Evolutionary conservation across 768 basidiomycete genomes (phyloP).

Genomic region (Xerocomellus amylosporus): DNA sequence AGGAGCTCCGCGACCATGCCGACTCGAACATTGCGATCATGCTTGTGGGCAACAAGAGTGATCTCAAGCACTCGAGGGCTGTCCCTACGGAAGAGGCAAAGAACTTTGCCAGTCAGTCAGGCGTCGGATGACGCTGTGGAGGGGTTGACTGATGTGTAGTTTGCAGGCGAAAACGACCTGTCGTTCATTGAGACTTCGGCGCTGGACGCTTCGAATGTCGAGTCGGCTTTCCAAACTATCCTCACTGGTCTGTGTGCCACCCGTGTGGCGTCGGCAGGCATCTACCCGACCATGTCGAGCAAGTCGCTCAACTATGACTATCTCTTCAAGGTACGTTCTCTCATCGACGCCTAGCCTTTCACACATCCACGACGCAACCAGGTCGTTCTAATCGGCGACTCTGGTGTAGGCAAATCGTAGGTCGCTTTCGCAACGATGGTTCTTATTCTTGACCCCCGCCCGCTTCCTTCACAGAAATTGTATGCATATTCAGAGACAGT

Average conservation of each 20-base stretch:
- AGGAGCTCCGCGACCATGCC: conserved; percentile 94
- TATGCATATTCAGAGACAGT: conserved; percentile 22
- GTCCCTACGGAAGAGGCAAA: conserved; percentile 98
- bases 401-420: conserved; percentile 99
- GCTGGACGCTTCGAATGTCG: conserved; percentile 99
- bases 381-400: conserved; percentile 99
- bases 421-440: conserved; percentile 36
- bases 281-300: conserved; percentile 96
- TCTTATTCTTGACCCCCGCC: background rate
- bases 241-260: conserved; percentile 64
- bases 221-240: conserved; percentile 95
- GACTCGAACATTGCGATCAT: conserved; percentile 92
- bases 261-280: conserved; percentile 52
- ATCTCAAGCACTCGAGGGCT: conserved; percentile 95
- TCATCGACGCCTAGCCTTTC: background rate
- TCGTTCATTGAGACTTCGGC: conserved; percentile 99
- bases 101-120: conserved; percentile 73
- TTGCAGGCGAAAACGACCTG: conserved; percentile 80
- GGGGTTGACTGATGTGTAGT: conserved; percentile 1
- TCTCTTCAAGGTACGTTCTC: conserved; percentile 85
- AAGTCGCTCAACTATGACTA: conserved; percentile 98
- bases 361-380: conserved; percentile 32
- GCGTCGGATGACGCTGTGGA: background rate
- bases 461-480: conserved; percentile 32
- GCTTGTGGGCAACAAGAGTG: conserved; percentile 98